A percentile compares a stretch with the other conserved stretches of the same genome.
Evolutionary conservation across 192 early-diverging fungal species (phyloP).

Genomic region (Jimgerdemannia lactiflua): DNA sequence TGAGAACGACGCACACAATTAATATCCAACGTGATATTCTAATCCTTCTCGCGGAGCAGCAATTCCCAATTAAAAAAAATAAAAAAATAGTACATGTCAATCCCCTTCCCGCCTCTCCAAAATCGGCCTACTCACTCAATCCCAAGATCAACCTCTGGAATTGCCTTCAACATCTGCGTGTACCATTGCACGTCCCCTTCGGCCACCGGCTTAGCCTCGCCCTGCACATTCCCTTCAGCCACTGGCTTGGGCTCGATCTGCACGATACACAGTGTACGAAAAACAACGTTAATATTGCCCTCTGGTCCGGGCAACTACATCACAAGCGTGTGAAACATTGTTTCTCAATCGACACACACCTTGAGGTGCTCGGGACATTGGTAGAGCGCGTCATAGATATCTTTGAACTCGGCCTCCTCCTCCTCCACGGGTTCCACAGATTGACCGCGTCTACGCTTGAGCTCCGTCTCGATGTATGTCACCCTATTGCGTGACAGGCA

Average conservation of each 20-base stretch:
- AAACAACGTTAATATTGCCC: neutral
- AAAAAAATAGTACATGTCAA: neutral
- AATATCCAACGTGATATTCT: too few relatives aligned
- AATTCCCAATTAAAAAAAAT: too few relatives aligned
- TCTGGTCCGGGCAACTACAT: too few relatives aligned
- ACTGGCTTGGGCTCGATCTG: conserved; percentile 63
- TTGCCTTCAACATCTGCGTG: conserved; percentile 84
- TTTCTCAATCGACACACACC: conserved; percentile 21
- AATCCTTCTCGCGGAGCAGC: too few relatives aligned
- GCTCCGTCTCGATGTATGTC: conserved; percentile 80
- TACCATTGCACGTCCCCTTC: conserved; percentile 89
- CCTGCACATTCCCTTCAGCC: conserved; percentile 74
- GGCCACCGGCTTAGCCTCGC: conserved; percentile 51
- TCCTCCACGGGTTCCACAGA: conserved; percentile 19
- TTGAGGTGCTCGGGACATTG: conserved; percentile 61
- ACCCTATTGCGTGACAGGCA: conserved; percentile 43
- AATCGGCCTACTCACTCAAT: conserved; percentile 50
- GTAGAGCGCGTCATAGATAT: conserved; percentile 62
- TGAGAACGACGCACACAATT: too few relatives aligned
- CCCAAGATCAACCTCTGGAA: conserved; percentile 90
- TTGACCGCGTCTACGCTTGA: conserved; percentile 56
- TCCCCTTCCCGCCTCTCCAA: neutral
- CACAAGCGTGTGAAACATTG: neutral
- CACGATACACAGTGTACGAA: conserved; percentile 3
- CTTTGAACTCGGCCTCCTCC: conserved; percentile 36